Evolutionary conservation across 805 yeast species (phyloP).

Genomic region (Clavispora vitiphila): DNA sequence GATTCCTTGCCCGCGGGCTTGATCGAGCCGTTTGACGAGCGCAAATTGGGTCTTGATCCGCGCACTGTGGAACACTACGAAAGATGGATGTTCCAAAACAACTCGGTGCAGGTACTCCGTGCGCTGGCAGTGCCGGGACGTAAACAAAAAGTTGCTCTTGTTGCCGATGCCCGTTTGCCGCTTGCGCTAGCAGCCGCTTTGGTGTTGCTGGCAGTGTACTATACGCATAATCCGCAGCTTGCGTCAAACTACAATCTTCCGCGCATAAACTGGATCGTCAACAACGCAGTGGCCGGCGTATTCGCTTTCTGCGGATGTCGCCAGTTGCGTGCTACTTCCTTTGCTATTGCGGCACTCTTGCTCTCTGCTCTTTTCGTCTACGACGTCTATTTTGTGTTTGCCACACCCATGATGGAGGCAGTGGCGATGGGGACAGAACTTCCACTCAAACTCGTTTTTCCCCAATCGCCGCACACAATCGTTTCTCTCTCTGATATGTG

Average conservation of each 20-base stretch:
- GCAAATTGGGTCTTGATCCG: constrained; percentile 2
- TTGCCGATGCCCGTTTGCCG: constrained; percentile 19
- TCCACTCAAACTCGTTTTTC: constrained; percentile 50
- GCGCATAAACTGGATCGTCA: constrained; percentile 40
- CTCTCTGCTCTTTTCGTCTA: constrained; percentile 50
- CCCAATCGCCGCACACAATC: constrained; percentile 17
- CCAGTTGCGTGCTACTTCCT: constrained; percentile 34
- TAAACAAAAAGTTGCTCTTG: constrained; percentile 15
- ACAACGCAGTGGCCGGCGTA: constrained; percentile 38
- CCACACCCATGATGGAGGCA: constrained; percentile 53
- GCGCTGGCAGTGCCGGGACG: constrained; percentile 27
- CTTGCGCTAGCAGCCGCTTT: constrained; percentile 13
- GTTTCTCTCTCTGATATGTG: neutral
- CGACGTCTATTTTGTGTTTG: constrained; percentile 66
- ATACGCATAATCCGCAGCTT: constrained; percentile 11
- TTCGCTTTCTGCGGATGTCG: constrained; percentile 43
- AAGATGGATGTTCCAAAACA: constrained; percentile 10
- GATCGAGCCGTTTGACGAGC: constrained; percentile 16
- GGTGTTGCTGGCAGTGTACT: constrained; percentile 12
- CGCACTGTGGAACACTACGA: constrained; percentile 6
- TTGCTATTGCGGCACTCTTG: constrained; percentile 42
- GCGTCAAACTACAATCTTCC: constrained; percentile 3
- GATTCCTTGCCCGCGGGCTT: constrained; percentile 38
- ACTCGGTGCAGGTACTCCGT: constrained; percentile 11
- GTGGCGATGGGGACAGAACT: constrained; percentile 53